A percentile compares a stretch with the other conserved stretches of the same genome.
Evolutionary conservation across 768 basidiomycete species (phyloP).

Genomic region (Kwoniella dendrophila): DNA sequence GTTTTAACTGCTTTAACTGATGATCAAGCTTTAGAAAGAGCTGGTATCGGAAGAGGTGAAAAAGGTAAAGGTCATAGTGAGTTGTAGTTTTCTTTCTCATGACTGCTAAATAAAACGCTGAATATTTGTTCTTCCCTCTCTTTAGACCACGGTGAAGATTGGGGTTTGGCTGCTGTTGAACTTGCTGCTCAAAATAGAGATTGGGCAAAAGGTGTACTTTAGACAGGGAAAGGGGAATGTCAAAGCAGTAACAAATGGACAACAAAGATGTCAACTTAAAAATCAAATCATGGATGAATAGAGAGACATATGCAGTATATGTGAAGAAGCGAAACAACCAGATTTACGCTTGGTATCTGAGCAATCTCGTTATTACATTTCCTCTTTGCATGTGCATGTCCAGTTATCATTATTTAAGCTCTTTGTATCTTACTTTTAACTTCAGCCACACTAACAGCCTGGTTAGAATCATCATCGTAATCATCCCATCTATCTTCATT

Average conservation of each 20-base stretch:
- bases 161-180: slow-evolving; percentile 95
- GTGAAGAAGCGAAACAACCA: no score
- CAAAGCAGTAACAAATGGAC: no score
- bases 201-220: slow-evolving; percentile 48
- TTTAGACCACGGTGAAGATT: slow-evolving; percentile 82
- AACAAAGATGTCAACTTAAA: no score
- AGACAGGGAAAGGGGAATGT: background rate
- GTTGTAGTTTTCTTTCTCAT: slow-evolving; percentile 15
- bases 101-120: no score
- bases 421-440: slow-evolving; percentile 42
- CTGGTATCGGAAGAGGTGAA: slow-evolving; percentile 74
- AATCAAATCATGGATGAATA: no score
- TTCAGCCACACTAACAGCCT: slow-evolving; percentile 48
- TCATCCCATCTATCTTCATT: slow-evolving; percentile 55
- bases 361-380: background rate
- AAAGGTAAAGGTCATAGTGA: slow-evolving; percentile 77
- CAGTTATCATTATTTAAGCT: slow-evolving; percentile 17
- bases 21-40: slow-evolving; percentile 89
- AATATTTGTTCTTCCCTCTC: no score
- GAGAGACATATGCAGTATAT: no score
- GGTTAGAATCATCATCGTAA: slow-evolving; percentile 53
- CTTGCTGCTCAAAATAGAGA: slow-evolving; percentile 44
- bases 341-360: no score
- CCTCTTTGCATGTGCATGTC: background rate
- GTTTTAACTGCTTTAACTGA: slow-evolving; percentile 90